Evolutionary conservation across 768 basidiomycete genomes (phyloP).

Genomic region (Glaciozyma antarctica): DNA sequence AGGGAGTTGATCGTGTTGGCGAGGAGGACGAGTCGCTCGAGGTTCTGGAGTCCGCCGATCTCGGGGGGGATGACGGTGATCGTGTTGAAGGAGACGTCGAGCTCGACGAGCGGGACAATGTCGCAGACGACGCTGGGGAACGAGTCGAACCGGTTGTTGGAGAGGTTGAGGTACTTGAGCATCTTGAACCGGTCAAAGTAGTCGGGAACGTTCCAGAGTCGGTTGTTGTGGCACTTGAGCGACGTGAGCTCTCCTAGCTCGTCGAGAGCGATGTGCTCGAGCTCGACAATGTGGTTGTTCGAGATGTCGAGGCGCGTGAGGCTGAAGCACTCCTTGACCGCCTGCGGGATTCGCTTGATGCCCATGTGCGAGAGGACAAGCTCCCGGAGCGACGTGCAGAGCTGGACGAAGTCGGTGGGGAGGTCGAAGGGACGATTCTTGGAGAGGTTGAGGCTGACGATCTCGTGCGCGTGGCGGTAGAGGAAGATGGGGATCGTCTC

Average conservation of each 20-base stretch:
- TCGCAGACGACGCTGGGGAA: slow-evolving; percentile 68
- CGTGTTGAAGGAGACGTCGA: slow-evolving; percentile 91
- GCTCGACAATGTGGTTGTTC: slow-evolving; percentile 78
- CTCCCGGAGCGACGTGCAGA: slow-evolving; percentile 70
- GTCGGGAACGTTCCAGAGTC: slow-evolving; percentile 74
- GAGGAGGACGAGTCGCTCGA: slow-evolving; percentile 69
- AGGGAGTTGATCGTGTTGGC: slow-evolving; percentile 71
- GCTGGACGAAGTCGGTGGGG: slow-evolving; percentile 89
- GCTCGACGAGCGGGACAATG: slow-evolving; percentile 62
- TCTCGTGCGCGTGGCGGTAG: slow-evolving; percentile 71
- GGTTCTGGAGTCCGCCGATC: slow-evolving; percentile 57
- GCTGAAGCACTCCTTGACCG: slow-evolving; percentile 62
- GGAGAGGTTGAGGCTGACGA: slow-evolving; percentile 76
- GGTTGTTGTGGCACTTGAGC: slow-evolving; percentile 79
- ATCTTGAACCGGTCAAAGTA: slow-evolving; percentile 65
- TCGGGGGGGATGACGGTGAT: slow-evolving; percentile 70
- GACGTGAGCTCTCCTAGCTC: slow-evolving; percentile 58
- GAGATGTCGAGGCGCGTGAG: slow-evolving; percentile 77
- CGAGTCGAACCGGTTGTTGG: slow-evolving; percentile 80
- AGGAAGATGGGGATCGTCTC: slow-evolving; percentile 80
- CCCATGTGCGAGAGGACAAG: slow-evolving; percentile 82
- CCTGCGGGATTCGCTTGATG: slow-evolving; percentile 83
- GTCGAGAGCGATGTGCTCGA: slow-evolving; percentile 76
- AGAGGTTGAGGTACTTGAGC: slow-evolving; percentile 76
- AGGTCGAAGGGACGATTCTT: slow-evolving; percentile 94